These are phyloP conservation scores for Vigna mungo DNA, from an alignment of 306 rosid genomes.

Conservation along the genomic window DNA sequence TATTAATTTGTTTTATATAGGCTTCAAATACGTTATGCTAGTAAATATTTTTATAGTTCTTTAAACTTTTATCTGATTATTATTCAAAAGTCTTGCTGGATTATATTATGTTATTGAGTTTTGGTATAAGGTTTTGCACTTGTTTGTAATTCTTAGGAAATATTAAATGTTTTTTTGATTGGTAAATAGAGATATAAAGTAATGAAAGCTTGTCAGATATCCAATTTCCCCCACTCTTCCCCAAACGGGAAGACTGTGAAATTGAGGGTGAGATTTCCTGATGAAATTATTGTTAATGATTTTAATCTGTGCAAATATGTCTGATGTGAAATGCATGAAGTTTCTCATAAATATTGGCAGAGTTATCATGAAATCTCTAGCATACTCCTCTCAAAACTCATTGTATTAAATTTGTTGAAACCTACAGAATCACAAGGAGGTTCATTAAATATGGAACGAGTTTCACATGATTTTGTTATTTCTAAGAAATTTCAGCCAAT, in stretches of 20 bases:
- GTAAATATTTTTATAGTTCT: not conserved
- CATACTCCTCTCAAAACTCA: not conserved
- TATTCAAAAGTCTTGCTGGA: not conserved
- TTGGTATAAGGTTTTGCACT: not conserved
- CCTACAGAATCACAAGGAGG: not conserved
- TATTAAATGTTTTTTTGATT: not conserved
- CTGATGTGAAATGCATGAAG: slow-evolving; percentile 26
- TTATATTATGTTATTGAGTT: not conserved
- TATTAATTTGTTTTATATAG: slow-evolving; percentile 12
- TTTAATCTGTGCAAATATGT: slow-evolving; percentile 23
- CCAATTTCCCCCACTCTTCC: not conserved
- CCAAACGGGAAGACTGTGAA: not conserved
- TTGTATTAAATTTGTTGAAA: not conserved
- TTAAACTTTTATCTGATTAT: not conserved
- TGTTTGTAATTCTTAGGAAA: slow-evolving; percentile 9
- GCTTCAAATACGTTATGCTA: not conserved
- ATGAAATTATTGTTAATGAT: not conserved
- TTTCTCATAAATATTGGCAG: not conserved
- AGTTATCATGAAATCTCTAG: not conserved
- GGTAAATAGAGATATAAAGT: not conserved
- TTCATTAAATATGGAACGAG: not conserved
- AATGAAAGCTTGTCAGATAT: not conserved
- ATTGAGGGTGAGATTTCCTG: slow-evolving; percentile 20
- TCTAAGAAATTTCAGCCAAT: not conserved
- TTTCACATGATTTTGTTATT: not conserved